Percentiles rank a stretch among this genome's conserved stretches.
These are phyloP conservation scores for Phytophthora crassamura DNA, from an alignment of 352 stramenopile genomes.

Conservation along the genomic window DNA sequence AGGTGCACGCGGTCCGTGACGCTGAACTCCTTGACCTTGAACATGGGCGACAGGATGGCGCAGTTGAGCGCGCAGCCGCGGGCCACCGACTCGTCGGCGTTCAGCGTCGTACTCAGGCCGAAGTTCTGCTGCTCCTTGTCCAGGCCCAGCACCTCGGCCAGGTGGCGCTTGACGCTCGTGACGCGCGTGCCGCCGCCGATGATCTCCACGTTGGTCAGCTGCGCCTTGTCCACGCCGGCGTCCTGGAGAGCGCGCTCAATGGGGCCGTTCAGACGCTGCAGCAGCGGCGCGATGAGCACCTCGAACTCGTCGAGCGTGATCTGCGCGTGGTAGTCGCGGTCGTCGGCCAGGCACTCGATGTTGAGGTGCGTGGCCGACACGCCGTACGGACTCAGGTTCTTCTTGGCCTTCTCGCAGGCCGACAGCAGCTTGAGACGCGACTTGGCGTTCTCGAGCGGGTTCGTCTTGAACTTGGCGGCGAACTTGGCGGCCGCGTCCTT, in stretches of 20 bases:
- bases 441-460: conserved; percentile 93
- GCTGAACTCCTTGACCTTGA: conserved; percentile 96
- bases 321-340: conserved; percentile 96
- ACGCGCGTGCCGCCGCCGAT: conserved; percentile 96
- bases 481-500: conserved; percentile 96
- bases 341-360: conserved; percentile 98
- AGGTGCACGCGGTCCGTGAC: conserved; percentile 91
- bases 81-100: conserved; percentile 98
- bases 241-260: conserved; percentile 88
- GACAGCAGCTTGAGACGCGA: conserved; percentile 97
- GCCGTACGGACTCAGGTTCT: conserved; percentile 97
- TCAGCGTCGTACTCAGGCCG: conserved; percentile 98
- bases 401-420: conserved; percentile 99
- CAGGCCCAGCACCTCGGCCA: conserved; percentile 92
- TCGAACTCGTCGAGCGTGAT: conserved; percentile 97
- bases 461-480: conserved; percentile 96
- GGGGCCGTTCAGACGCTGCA: conserved; percentile 84
- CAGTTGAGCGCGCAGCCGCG: conserved; percentile 97
- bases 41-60: conserved; percentile 98
- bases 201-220: conserved; percentile 96
- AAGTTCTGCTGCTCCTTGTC: conserved; percentile 96
- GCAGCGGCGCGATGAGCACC: conserved; percentile 89
- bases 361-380: conserved; percentile 97
- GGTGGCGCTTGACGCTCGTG: conserved; percentile 94
- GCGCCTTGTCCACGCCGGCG: conserved; percentile 89